Evolutionary conservation across 2,329 filamentous ascomycete genomes (phyloP), one percentile per base, ranked within the genome.

Genomic region (Scleromitrula shiraiana): DNA sequence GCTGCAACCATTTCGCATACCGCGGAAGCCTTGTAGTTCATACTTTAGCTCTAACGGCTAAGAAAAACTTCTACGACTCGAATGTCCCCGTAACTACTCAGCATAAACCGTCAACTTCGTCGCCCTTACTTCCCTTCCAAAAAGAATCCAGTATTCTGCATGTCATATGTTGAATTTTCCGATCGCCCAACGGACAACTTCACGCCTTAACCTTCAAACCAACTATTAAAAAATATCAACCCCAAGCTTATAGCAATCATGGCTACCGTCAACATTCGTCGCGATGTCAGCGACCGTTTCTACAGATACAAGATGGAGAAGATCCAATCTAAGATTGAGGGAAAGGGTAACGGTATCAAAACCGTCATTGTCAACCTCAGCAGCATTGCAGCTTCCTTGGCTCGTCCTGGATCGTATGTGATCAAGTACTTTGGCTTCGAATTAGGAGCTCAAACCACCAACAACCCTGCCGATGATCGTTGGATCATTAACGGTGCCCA

Each of bases 271-370:
- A 98, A 98, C 74, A 90, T 97, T 73, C 90, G 90, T 72, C 88
- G 88, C 72, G 91, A 97, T 85, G 85, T 95, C 75, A 85, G 84
- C 77, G 93, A 98, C 75, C 85, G 85, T 73, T 98, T 96, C 82
- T 98, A 98, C 76, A 93, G 93, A 70, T 98, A 98, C 83, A 98
- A 98, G 82, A 98, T 98, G 93, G 93, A 97, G 76, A 85, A 83
- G 63, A 76, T 98, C 67, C 88, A 95, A 77, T 95, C 93, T 70
- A 98, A 98, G 79, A 94, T 98, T 63, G 93, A 98, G 75, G 93
- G 93, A 73, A 98, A 98, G 74, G 93, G 93, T 60, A 98, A 98
- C 75, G 93, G 93, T 67, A 98, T 98, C 82, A 98, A 98, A 78
- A 98, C 78, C 62, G 93, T 98, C 65, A 84, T 98, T 62, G 88